A percentile compares a stretch with the other conserved stretches of the same genome.
These are phyloP conservation scores for Luzula sylvatica DNA, from an alignment of 176 grass and related monocot species.

Conservation along the genomic window DNA sequence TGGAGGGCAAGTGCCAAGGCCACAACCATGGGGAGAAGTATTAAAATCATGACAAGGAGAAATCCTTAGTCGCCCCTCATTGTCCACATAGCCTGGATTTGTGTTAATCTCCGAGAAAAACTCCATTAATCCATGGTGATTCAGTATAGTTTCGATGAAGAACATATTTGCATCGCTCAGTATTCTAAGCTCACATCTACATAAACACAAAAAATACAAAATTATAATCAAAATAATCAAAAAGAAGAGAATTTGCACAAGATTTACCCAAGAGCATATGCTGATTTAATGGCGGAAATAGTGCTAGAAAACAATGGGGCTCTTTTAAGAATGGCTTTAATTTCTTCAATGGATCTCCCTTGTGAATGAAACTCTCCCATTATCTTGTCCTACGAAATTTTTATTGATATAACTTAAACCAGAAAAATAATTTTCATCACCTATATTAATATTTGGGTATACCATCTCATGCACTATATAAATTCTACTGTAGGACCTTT, in stretches of 20 bases:
- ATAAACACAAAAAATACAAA: neutral
- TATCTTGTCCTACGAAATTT: slow-evolving; percentile 42
- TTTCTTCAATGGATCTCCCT: slow-evolving; percentile 41
- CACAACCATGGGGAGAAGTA: slow-evolving; percentile 38
- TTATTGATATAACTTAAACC: too few relatives aligned
- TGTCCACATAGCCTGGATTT: slow-evolving; percentile 49
- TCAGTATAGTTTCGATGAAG: slow-evolving; percentile 57
- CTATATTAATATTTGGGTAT: too few relatives aligned
- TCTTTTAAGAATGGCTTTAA: slow-evolving; percentile 20
- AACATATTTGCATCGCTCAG: slow-evolving; percentile 87
- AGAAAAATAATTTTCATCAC: neutral
- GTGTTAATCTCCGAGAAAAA: slow-evolving; percentile 65
- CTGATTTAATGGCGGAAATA: slow-evolving; percentile 36
- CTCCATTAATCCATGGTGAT: slow-evolving; percentile 52
- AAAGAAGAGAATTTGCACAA: neutral
- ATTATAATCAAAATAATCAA: too few relatives aligned
- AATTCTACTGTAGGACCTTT: too few relatives aligned
- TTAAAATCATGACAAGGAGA: slow-evolving; percentile 45
- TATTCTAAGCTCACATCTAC: slow-evolving; percentile 59
- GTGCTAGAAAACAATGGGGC: slow-evolving; percentile 44
- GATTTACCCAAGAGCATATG: slow-evolving; percentile 35
- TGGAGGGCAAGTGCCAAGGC: slow-evolving; percentile 57
- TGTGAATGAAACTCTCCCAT: slow-evolving; percentile 62
- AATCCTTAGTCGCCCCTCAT: slow-evolving; percentile 53
- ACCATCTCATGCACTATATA: too few relatives aligned